phyloP scores from a whole-genome alignment of 2,329 filamentous ascomycete species.

The Colletotrichum sidae region DNA sequence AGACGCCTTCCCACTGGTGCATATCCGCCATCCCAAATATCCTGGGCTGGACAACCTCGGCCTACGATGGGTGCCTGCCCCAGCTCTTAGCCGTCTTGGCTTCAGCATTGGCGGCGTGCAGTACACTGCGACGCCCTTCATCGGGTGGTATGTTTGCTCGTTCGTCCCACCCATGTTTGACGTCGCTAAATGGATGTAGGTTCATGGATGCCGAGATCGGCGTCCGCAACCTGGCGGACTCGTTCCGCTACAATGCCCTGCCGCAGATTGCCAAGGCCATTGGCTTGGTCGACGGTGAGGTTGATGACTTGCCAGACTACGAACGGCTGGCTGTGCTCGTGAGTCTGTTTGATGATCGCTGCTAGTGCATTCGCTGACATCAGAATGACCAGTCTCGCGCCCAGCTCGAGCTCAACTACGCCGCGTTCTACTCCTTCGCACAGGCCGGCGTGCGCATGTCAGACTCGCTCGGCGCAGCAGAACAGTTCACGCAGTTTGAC shows the following conservation, averaged over 20 bases:
- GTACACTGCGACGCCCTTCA: constrained; percentile 32
- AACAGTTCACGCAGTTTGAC: constrained; percentile 34
- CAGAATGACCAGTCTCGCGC: constrained; percentile 25
- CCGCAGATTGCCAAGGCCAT: constrained; percentile 32
- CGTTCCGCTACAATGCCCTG: constrained; percentile 34
- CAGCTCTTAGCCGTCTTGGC: constrained; percentile 34
- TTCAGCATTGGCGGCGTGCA: constrained; percentile 36
- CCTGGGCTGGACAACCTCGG: constrained; percentile 32
- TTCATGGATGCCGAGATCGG: constrained; percentile 37
- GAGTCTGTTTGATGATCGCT: not conserved
- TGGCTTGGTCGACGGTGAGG: constrained; percentile 28
- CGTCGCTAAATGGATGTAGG: constrained; percentile 14
- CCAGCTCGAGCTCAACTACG: constrained; percentile 37
- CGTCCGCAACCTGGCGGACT: constrained; percentile 31
- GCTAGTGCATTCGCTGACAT: constrained; percentile 3
- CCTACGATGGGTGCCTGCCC: constrained; percentile 35
- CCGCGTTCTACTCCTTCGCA: constrained; percentile 34
- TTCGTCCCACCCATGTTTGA: not conserved
- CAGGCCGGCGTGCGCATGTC: constrained; percentile 35
- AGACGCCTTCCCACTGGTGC: constrained; percentile 31
- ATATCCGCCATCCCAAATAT: constrained; percentile 35
- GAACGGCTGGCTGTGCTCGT: constrained; percentile 34
- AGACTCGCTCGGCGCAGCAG: constrained; percentile 33
- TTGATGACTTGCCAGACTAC: constrained; percentile 33
- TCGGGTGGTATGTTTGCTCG: constrained; percentile 22